Conservation (phyloP, 1,284 basidiomycete species). For the Heliocybe sulcata region DNA sequence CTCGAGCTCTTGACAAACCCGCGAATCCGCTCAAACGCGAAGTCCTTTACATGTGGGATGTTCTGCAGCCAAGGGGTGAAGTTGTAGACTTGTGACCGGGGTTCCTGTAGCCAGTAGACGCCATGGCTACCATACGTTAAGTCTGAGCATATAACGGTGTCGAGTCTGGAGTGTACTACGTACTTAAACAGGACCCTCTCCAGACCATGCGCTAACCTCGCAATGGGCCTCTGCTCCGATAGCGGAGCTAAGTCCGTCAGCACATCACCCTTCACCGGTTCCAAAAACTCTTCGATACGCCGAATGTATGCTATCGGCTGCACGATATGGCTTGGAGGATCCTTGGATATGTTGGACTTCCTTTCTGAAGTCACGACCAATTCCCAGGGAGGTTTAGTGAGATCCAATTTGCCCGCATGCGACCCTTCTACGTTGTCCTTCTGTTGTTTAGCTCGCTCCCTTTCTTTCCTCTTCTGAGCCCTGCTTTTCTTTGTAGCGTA, state of each 20-base stretch:
- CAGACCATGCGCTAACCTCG: slow-evolving; percentile 70
- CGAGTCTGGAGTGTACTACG: slow-evolving; percentile 15
- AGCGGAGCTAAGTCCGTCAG: slow-evolving; percentile 37
- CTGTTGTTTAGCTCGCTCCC: no score
- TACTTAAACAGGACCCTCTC: slow-evolving; percentile 85
- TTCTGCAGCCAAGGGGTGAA: slow-evolving; percentile 66
- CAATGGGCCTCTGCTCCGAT: slow-evolving; percentile 49
- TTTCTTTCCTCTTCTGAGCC: no score
- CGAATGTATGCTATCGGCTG: slow-evolving; percentile 18
- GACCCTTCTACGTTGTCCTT: no score
- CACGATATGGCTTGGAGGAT: no score
- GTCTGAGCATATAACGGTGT: slow-evolving; percentile 6
- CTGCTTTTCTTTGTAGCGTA: no score
- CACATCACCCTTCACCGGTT: slow-evolving; percentile 16
- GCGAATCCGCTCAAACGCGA: slow-evolving; percentile 80
- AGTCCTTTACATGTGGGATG: slow-evolving; percentile 80
- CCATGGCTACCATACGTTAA: slow-evolving; percentile 53
- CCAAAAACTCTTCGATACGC: slow-evolving; percentile 36
- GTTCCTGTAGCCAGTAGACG: slow-evolving; percentile 89
- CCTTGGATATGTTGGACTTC: no score
- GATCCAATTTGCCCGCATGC: no score
- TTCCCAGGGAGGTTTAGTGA: no score
- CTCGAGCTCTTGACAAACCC: slow-evolving; percentile 78
- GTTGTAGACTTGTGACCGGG: slow-evolving; percentile 83
- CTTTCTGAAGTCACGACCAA: no score